phyloP scores from a whole-genome alignment of 2,329 filamentous ascomycete species.

The Lachnellula arida region DNA sequence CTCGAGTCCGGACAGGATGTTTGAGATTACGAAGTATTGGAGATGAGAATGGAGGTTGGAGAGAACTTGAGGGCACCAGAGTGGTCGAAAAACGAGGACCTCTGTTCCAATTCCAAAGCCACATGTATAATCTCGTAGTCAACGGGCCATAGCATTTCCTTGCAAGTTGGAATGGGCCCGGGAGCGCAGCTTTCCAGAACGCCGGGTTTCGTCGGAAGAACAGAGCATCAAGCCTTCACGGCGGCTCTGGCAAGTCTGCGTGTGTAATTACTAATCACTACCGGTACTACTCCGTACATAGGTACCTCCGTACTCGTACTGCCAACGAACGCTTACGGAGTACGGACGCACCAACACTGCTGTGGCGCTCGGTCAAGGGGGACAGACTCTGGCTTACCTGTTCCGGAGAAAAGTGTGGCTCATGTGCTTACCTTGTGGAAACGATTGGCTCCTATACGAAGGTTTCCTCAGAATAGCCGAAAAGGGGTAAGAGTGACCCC shows the following conservation, averaged over 20 bases:
- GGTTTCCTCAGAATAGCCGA: slow-evolving; percentile 1
- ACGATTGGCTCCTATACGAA: slow-evolving; percentile 15
- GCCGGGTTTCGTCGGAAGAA: not conserved
- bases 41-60: not conserved
- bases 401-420: slow-evolving; percentile 7
- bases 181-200: not conserved
- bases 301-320: not conserved
- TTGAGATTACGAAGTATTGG: not conserved
- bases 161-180: not conserved
- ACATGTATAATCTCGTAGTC: not conserved
- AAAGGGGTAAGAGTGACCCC: not conserved
- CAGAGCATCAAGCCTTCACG: not conserved
- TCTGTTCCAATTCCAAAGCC: too few relatives aligned
- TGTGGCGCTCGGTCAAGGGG: not conserved
- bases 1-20: not conserved
- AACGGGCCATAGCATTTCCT: not conserved
- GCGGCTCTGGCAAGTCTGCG: slow-evolving; percentile 5
- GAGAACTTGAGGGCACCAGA: not conserved
- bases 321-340: too few relatives aligned
- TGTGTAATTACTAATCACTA: slow-evolving; percentile 2
- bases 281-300: too few relatives aligned
- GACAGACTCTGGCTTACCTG: not conserved
- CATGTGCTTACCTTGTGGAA: not conserved
- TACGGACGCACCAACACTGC: not conserved
- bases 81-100: too few relatives aligned